These are phyloP conservation scores for Pseudomicrostroma phylloplanum DNA, from an alignment of 1,284 basidiomycete species.

Conservation along the genomic window DNA sequence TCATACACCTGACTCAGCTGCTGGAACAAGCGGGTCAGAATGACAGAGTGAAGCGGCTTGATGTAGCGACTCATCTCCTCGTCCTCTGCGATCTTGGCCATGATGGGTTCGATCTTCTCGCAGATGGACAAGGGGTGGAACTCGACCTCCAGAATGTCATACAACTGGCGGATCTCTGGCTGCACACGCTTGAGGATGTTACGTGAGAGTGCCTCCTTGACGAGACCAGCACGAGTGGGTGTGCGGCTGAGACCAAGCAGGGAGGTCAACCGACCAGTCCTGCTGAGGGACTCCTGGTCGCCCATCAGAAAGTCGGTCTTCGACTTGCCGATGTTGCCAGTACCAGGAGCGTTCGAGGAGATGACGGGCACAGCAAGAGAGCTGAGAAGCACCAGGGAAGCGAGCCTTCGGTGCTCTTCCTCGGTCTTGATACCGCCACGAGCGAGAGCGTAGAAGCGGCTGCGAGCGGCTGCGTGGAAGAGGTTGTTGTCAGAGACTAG, in stretches of 20 bases:
- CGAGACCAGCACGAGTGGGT: slow-evolving; percentile 76
- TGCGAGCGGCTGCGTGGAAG: slow-evolving; percentile 96
- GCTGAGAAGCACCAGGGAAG: slow-evolving; percentile 85
- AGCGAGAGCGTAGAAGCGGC: slow-evolving; percentile 61
- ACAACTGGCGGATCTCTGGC: slow-evolving; percentile 72
- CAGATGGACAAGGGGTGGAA: slow-evolving; percentile 92
- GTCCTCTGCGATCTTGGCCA: slow-evolving; percentile 54
- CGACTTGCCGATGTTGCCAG: slow-evolving; percentile 57
- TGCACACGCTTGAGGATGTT: slow-evolving; percentile 76
- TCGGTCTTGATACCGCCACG: slow-evolving; percentile 53
- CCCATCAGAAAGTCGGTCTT: slow-evolving; percentile 60
- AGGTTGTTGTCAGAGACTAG: slow-evolving; percentile 75
- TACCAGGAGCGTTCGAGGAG: slow-evolving; percentile 54
- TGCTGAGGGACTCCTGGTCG: slow-evolving; percentile 54
- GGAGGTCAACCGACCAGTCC: slow-evolving; percentile 71
- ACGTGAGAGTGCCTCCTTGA: slow-evolving; percentile 59
- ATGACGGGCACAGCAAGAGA: slow-evolving; percentile 90
- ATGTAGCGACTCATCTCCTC: slow-evolving; percentile 60
- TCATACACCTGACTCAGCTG: slow-evolving; percentile 93
- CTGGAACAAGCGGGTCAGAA: slow-evolving; percentile 86
- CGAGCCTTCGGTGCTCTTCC: slow-evolving; percentile 73
- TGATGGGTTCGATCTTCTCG: slow-evolving; percentile 72
- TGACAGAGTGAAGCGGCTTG: slow-evolving; percentile 80
- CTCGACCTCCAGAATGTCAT: slow-evolving; percentile 84
- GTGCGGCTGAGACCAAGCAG: slow-evolving; percentile 77